phyloP scores from a whole-genome alignment of 192 early-diverging fungal species.

The Linnemannia elongata region DNA sequence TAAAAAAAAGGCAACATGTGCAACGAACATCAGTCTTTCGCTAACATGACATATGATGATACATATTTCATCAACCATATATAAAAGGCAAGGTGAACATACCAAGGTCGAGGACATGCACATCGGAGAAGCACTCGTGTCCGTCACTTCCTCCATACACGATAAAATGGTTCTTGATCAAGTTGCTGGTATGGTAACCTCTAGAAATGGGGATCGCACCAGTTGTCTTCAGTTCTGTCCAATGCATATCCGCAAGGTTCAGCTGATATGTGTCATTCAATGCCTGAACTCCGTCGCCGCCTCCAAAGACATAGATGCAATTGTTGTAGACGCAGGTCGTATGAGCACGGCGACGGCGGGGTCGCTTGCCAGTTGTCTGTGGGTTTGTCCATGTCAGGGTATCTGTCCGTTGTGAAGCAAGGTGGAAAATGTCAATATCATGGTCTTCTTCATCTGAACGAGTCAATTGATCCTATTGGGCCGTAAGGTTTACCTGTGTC shows the following conservation, averaged over 20 bases:
- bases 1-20: background rate
- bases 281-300: conserved; percentile 86
- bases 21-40: background rate
- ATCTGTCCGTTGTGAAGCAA: conserved; percentile 36
- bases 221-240: conserved; percentile 74
- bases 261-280: conserved; percentile 82
- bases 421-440: background rate
- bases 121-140: conserved; percentile 81
- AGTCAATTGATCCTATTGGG: background rate
- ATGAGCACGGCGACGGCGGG: conserved; percentile 84
- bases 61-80: background rate
- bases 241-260: conserved; percentile 55
- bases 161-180: conserved; percentile 82
- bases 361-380: conserved; percentile 62
- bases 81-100: conserved; percentile 12
- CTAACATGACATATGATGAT: background rate
- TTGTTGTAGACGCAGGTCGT: conserved; percentile 83
- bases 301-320: conserved; percentile 85
- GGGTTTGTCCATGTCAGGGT: conserved; percentile 82
- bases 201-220: conserved; percentile 78
- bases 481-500: conserved; percentile 69
- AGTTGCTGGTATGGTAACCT: conserved; percentile 90
- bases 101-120: conserved; percentile 73
- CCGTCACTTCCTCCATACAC: conserved; percentile 93
- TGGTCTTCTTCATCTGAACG: background rate